Base-by-base conservation (phyloP, 129 eudicot genomes). In the carrot (Daucus carota) region DNA sequence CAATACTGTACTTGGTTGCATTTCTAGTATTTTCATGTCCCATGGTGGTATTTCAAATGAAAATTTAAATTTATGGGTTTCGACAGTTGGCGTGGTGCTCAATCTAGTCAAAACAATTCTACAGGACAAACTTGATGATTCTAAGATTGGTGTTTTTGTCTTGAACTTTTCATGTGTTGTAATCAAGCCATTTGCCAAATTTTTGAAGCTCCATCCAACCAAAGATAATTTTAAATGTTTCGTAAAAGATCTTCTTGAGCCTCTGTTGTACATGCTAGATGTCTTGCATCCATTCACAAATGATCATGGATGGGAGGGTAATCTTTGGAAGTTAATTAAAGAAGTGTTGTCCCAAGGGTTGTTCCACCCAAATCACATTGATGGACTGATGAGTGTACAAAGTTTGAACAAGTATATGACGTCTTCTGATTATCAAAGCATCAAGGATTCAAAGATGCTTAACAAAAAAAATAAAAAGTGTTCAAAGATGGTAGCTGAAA, bases 331-430 rank as follows among this genome's bases (percentile, higher is more conserved):
- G 80, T 72, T 86, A 66, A 78, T 80, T 57, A 87, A 87, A 79
- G 97, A 95, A 72, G 90, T 95, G 66, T 66, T 95, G 50, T 88
- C 85, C 75, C 91, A 81, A 70, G 99, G 96, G 42, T 82, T 95
- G 81, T 95, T 95, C 79, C 99, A 95, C 72, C 79, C 97, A 14
- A 78, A 84, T 80, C 93, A 95, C 77, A 80, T 91, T 67, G 96
- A 89, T 71, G 99, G 97, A 29, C 91, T 86, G 81, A 71, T 86
- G 63, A 85, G 86, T 83, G 76, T 86, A 75, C 97, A 85, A n/a
- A 81, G 89, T 78, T 65, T 89, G 82, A 67, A 46, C n/a, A 91
- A 79, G 84, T 95, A 91, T 73, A 91, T 47, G 76, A 72, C 72
- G 13, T 54, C 63, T 16, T 81, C 84, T 31, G 92, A 85, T 60